phyloP scores from a whole-genome alignment of 2,329 filamentous ascomycete genomes.

The Trichophyton rubrum region DNA sequence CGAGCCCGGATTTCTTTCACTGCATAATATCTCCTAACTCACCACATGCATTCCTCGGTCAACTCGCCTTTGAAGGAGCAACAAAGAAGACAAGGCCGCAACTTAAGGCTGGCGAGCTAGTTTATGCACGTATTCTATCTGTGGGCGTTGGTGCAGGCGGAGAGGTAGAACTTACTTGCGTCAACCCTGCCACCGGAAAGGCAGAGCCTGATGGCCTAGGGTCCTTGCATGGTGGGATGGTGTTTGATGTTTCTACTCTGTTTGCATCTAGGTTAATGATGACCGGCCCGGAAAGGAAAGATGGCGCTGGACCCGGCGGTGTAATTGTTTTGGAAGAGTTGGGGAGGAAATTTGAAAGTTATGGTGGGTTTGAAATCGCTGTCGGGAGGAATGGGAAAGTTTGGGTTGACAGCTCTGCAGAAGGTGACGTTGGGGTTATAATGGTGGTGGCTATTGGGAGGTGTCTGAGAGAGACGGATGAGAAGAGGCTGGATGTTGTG shows the following conservation, averaged over 20 bases:
- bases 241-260: conserved; percentile 65
- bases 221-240: conserved; percentile 70
- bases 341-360: conserved; percentile 53
- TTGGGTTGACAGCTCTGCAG: conserved; percentile 66
- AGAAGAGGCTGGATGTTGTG: conserved; percentile 35
- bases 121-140: conserved; percentile 74
- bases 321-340: conserved; percentile 69
- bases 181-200: conserved; percentile 75
- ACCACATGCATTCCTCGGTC: conserved; percentile 57
- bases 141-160: conserved; percentile 71
- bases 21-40: conserved; percentile 58
- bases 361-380: conserved; percentile 72
- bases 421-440: conserved; percentile 44
- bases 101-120: conserved; percentile 59
- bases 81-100: conserved; percentile 83
- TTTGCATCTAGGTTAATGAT: conserved; percentile 69
- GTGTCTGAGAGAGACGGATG: conserved; percentile 66
- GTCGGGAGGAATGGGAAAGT: conserved; percentile 85
- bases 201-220: conserved; percentile 78
- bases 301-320: conserved; percentile 43
- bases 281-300: conserved; percentile 21
- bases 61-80: conserved; percentile 84
- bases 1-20: conserved; percentile 63
- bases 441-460: conserved; percentile 66
- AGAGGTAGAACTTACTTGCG: conserved; percentile 82